A percentile compares a stretch with the other conserved stretches of the same genome.
These are phyloP conservation scores for Aspergillus panamensis DNA, from an alignment of 495 filamentous ascomycete species.

Conservation along the genomic window DNA sequence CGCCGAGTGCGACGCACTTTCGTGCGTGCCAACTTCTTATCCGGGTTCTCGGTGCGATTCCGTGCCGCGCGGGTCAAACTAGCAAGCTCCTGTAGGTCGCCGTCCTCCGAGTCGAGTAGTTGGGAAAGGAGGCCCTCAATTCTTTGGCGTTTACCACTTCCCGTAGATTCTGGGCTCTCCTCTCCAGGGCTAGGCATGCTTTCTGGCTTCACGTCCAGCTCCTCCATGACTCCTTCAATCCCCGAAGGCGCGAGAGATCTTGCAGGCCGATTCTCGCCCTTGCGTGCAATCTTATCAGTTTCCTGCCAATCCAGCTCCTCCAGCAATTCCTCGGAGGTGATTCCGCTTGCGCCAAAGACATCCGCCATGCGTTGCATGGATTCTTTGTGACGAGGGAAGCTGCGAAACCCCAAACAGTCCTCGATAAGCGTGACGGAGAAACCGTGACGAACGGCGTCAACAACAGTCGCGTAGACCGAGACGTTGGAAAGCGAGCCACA, in stretches of 20 bases:
- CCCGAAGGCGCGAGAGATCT: conserved; percentile 26
- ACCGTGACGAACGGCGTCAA: conserved; percentile 85
- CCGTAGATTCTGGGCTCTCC: conserved; percentile 1
- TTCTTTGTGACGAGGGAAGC: conserved; percentile 64
- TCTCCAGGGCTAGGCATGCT: not conserved
- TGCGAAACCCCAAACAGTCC: conserved; percentile 85
- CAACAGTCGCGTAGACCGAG: conserved; percentile 86
- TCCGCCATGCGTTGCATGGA: conserved; percentile 73
- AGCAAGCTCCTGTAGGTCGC: conserved; percentile 24
- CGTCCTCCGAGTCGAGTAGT: conserved; percentile 20
- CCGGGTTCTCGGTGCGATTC: conserved; percentile 4
- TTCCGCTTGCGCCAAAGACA: conserved; percentile 67
- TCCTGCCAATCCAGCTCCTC: conserved; percentile 49
- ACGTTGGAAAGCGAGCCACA: conserved; percentile 87
- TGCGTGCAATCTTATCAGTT: conserved; percentile 40
- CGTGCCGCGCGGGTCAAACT: conserved; percentile 12
- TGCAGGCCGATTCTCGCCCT: conserved; percentile 18
- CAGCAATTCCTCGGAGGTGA: conserved; percentile 56
- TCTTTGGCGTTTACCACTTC: conserved; percentile 1
- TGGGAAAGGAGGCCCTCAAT: conserved; percentile 22
- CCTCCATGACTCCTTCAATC: conserved; percentile 40
- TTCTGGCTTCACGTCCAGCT: conserved; percentile 27
- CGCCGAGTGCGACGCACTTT: conserved; percentile 35
- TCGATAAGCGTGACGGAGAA: conserved; percentile 80
- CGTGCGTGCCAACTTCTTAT: conserved; percentile 27